Base-by-base conservation (phyloP, 2,329 filamentous ascomycete genomes). In the Pestalotiopsis sp. region DNA sequence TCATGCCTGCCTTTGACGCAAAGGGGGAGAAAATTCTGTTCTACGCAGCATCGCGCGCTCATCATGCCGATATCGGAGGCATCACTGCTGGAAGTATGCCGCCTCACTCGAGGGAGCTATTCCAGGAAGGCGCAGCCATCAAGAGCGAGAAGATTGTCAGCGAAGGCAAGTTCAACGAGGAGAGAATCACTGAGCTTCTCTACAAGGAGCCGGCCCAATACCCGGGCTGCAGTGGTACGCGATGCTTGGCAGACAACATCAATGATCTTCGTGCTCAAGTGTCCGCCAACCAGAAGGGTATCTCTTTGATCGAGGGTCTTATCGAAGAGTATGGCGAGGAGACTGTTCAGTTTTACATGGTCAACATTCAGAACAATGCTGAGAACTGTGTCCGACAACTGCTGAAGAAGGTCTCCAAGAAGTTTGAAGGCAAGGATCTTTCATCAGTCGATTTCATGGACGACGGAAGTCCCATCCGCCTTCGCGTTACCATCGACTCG, bases 191-290 rank as follows among this genome's bases (percentile, higher is more conserved):
- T 0, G 87, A 93, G 70, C 80, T 92, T 0, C 82, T 94, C 1
- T 88, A 92, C 67, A 84, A 90, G 20, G 91, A 93, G 72, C 92
- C 92, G 0, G 90, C 91, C 0, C 85, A 91, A 72, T 90, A 92
- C 72, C 87, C 89, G 1, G 92, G 90, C 1, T 94, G 92, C 78
- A 91, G 89, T 65, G 92, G 92, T 2, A 93, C 92, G 1, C 83
- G 92, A 63, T 93, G 92, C 77, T 80, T 94, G 2, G 90, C 88
- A 23, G 92, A 94, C 75, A 94, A 94, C 74, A 82, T 94, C 72
- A 93, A 93, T 63, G 92, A 94, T 76, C 83, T 94, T n/a, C 92
- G 93, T 78, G 92, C 92, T 0, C 92, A 94, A 75, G 89, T 94
- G 31, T 92, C 92, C 0, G 91, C 92, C 6, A 94, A 94, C 73